Evolutionary conservation across 768 basidiomycete genomes (phyloP).

Genomic region (Trametes cinnabarina): DNA sequence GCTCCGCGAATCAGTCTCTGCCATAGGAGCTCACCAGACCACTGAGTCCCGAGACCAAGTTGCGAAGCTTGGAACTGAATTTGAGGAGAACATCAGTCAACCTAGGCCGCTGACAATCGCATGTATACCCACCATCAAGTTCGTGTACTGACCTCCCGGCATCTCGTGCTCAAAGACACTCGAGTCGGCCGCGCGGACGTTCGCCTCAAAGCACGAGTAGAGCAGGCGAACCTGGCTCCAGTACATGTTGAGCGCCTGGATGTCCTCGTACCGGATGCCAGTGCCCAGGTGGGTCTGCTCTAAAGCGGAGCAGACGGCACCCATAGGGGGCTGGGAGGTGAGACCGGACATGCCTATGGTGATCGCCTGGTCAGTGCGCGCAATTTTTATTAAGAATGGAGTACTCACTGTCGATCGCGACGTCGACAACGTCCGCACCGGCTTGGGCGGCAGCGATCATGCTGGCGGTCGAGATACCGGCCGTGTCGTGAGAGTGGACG

Average conservation of each 20-base stretch:
- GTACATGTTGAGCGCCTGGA: slow-evolving; percentile 95
- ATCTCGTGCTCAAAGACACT: slow-evolving; percentile 99
- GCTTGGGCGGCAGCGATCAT: slow-evolving; percentile 96
- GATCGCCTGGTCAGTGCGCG: slow-evolving; percentile 8
- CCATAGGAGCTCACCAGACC: slow-evolving; percentile 83
- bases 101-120: slow-evolving; percentile 2
- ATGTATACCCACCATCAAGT: slow-evolving; percentile 72
- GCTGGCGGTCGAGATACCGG: slow-evolving; percentile 95
- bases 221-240: slow-evolving; percentile 97
- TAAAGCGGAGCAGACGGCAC: slow-evolving; percentile 89
- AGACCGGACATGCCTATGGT: slow-evolving; percentile 90
- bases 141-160: slow-evolving; percentile 97
- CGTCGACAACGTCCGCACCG: slow-evolving; percentile 97
- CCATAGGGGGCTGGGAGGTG: slow-evolving; percentile 99
- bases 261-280: slow-evolving; percentile 94
- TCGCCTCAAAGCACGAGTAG: slow-evolving; percentile 97
- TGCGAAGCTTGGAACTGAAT: slow-evolving; percentile 95
- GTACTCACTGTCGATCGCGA: slow-evolving; percentile 91
- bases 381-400: neutral
- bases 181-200: slow-evolving; percentile 94
- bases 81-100: neutral
- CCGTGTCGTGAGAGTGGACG: slow-evolving; percentile 99
- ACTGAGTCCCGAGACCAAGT: slow-evolving; percentile 94
- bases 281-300: slow-evolving; percentile 94
- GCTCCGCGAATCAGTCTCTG: neutral